Conservation (phyloP, 208 protist genomes). For the Crithidia bombi region DNA sequence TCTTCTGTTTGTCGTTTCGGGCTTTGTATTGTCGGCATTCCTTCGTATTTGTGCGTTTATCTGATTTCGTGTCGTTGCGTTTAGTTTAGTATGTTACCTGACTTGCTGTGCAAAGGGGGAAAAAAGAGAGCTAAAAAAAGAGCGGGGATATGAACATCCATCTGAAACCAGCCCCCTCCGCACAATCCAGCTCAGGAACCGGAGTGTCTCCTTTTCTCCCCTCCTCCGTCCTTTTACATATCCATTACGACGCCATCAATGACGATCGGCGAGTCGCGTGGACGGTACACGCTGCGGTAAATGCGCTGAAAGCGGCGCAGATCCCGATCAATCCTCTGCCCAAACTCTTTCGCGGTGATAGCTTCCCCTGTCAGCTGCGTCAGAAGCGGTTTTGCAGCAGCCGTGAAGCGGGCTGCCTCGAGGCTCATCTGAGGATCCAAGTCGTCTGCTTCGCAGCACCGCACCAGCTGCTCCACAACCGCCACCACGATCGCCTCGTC, state of each 20-base stretch:
- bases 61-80: not conserved
- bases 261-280: constrained; percentile 66
- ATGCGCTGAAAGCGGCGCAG: constrained; percentile 60
- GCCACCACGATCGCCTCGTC: constrained; percentile 69
- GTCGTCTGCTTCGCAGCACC: constrained; percentile 73
- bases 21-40: no score
- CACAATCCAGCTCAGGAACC: no score
- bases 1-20: no score
- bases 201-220: no score
- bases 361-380: constrained; percentile 27
- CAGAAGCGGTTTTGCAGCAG: constrained; percentile 48
- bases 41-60: not conserved
- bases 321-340: constrained; percentile 35
- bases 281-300: constrained; percentile 53
- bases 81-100: not conserved
- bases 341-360: constrained; percentile 43
- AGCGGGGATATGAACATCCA: no score
- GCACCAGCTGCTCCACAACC: constrained; percentile 70
- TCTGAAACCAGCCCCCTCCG: no score
- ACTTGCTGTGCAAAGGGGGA: not conserved
- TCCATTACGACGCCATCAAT: constrained; percentile 85
- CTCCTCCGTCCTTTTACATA: no score
- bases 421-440: constrained; percentile 49
- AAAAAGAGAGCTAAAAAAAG: not conserved
- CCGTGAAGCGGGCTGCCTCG: constrained; percentile 45